Conservation (phyloP, 441 rosid genomes). For the Metrosideros polymorpha region DNA sequence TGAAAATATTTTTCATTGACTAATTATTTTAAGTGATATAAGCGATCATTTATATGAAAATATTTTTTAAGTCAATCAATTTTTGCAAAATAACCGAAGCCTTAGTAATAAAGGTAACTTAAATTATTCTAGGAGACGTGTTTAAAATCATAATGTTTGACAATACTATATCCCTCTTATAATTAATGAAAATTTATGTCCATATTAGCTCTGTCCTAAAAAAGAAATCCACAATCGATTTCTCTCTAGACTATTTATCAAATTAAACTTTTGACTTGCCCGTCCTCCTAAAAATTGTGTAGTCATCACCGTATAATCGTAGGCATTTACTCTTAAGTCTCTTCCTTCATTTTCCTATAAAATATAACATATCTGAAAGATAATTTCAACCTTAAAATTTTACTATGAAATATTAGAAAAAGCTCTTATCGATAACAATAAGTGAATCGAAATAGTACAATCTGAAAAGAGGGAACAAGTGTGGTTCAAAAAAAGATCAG, state of each 20-base stretch:
- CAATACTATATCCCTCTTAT: accelerated
- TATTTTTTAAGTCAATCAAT: no score
- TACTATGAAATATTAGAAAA: neutral
- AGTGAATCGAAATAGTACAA: neutral
- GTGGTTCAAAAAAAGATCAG: neutral
- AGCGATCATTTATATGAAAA: no score
- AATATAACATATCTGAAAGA: accelerated
- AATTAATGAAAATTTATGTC: neutral
- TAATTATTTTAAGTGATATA: no score
- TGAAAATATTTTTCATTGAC: no score
- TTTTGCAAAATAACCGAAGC: no score
- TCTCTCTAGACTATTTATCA: neutral
- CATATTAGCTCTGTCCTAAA: neutral
- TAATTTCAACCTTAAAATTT: neutral
- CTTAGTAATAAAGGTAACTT: no score
- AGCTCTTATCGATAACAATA: neutral
- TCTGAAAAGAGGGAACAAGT: neutral
- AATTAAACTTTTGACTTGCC: accelerated
- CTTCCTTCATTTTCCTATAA: neutral
- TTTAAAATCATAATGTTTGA: neutral
- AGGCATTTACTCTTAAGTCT: neutral
- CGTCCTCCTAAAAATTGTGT: no score
- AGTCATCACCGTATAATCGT: no score
- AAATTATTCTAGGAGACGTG: neutral
- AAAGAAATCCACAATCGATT: no score